Evolutionary conservation across 805 yeast species (phyloP).

Genomic region (Candida incommunis): DNA sequence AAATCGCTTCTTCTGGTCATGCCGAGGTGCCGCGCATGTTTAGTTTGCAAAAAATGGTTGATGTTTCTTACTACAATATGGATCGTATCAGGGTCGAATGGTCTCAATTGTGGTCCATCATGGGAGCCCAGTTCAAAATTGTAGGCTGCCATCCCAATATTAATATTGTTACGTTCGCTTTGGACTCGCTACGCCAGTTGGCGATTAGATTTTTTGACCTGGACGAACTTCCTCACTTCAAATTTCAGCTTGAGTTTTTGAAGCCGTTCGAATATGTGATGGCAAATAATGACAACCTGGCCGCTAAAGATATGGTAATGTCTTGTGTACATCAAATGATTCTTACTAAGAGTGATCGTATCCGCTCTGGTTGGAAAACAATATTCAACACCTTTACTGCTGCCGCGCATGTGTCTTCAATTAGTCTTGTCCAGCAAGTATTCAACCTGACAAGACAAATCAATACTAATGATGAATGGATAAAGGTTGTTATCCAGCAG

Average conservation of each 20-base stretch:
- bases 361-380: slow-evolving; percentile 91
- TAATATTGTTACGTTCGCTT: slow-evolving; percentile 73
- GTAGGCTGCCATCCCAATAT: slow-evolving; percentile 72
- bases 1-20: slow-evolving; percentile 75
- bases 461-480: slow-evolving; percentile 33
- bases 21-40: slow-evolving; percentile 79
- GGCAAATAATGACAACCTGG: slow-evolving; percentile 46
- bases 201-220: slow-evolving; percentile 84
- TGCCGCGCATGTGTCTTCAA: slow-evolving; percentile 43
- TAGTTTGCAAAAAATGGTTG: slow-evolving; percentile 89
- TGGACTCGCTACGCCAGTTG: slow-evolving; percentile 86
- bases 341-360: slow-evolving; percentile 51
- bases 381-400: slow-evolving; percentile 64
- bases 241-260: slow-evolving; percentile 86
- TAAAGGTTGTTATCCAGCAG: slow-evolving; percentile 50
- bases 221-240: slow-evolving; percentile 90
- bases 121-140: slow-evolving; percentile 77
- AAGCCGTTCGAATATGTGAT: slow-evolving; percentile 79
- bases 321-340: slow-evolving; percentile 85
- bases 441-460: slow-evolving; percentile 50
- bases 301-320: slow-evolving; percentile 76
- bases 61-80: slow-evolving; percentile 96
- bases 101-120: slow-evolving; percentile 88
- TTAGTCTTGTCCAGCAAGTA: slow-evolving; percentile 46
- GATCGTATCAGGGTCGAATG: slow-evolving; percentile 90